Evolutionary conservation across 2,329 filamentous ascomycete genomes (phyloP), one percentile per base, ranked within the genome.

Genomic region (Ophiostoma australiae): DNA sequence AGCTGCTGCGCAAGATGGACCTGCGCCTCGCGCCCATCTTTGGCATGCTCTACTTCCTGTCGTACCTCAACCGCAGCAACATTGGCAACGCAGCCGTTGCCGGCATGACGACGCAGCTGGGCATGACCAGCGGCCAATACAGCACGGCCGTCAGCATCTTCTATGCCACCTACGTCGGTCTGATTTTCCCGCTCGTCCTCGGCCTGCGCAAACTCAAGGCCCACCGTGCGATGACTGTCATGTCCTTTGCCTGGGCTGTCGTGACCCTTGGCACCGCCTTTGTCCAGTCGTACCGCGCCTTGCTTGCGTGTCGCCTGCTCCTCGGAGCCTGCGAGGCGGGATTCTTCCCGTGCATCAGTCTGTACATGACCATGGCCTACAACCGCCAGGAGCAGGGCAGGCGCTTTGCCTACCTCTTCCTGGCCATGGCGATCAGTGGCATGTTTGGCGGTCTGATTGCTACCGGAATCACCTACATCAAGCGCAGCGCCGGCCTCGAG

Each of bases 61-160:
- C 88, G 1, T 85, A 84, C 73, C 80, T 85, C 68, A 89, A 91
- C 77, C 84, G 90, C 58, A 90, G 89, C 44, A 70, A 70, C 63
- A 67, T 70, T 39, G 69, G 69, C 63, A 70, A 70, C 35, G 69
- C 63, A 13, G 44, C n/a, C 23, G 3, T 44, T 20, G 69, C 63
- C 41, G 69, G 69, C 41, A 67, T 70, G 69, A 58, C n/a, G 91
- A 91, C 76, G 87, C 85, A 89, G 74, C 77, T 90, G 2, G 76
- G 80, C 66, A 86, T 91, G 74, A 85, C 80, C 8, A 85, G 33
- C 63, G 15, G 61, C 58, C 44, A 69, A 31, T 48, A 48, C 41
- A 48, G 41, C 41, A 48, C 41, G 1, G 41, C 41, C 6, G 41
- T 48, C 41, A 48, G 41, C 17, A 48, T 48, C 17, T 48, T 48